These are phyloP conservation scores for Tagetes erecta DNA, from an alignment of 129 eudicot species.

Conservation along the genomic window DNA sequence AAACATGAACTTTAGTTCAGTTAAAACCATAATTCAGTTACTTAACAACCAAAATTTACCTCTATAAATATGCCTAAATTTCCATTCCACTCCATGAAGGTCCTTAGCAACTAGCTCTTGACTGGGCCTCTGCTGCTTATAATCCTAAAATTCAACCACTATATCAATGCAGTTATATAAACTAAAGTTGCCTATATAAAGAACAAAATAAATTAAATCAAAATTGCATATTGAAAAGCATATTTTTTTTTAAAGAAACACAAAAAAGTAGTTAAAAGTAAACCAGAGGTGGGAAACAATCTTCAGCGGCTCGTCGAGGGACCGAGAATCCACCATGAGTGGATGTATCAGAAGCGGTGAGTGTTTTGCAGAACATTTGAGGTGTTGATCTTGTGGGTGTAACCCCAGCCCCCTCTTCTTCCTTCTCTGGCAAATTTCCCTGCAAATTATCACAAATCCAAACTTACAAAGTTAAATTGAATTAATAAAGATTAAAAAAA, in stretches of 20 bases:
- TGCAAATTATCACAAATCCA: constrained; percentile 29
- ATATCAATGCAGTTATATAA: constrained; percentile 12
- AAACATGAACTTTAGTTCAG: not conserved
- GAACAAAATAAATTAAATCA: constrained; percentile 6
- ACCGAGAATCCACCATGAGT: constrained; percentile 98
- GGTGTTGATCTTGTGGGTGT: constrained; percentile 62
- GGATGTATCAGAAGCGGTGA: constrained; percentile 96
- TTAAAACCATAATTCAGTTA: not conserved
- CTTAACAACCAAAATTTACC: constrained; percentile 45
- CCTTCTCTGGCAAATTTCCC: constrained; percentile 48
- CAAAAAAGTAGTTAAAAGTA: constrained; percentile 16
- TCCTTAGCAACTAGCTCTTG: constrained; percentile 94
- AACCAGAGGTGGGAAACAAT: constrained; percentile 88
- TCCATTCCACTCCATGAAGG: constrained; percentile 96
- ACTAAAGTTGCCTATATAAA: not conserved
- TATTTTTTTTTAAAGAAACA: not conserved
- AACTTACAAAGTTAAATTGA: constrained; percentile 16
- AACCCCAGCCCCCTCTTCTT: constrained; percentile 58
- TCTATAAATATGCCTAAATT: constrained; percentile 88
- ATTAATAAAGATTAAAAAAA: not conserved
- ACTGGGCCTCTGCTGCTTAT: constrained; percentile 89
- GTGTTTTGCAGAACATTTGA: constrained; percentile 94
- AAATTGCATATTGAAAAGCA: constrained; percentile 9
- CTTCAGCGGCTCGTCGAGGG: constrained; percentile 89
- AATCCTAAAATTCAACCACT: constrained; percentile 50